A percentile compares a stretch with the other conserved stretches of the same genome.
Conservation (phyloP, 805 yeast genomes). For the Kodamaea kakaduensis region DNA sequence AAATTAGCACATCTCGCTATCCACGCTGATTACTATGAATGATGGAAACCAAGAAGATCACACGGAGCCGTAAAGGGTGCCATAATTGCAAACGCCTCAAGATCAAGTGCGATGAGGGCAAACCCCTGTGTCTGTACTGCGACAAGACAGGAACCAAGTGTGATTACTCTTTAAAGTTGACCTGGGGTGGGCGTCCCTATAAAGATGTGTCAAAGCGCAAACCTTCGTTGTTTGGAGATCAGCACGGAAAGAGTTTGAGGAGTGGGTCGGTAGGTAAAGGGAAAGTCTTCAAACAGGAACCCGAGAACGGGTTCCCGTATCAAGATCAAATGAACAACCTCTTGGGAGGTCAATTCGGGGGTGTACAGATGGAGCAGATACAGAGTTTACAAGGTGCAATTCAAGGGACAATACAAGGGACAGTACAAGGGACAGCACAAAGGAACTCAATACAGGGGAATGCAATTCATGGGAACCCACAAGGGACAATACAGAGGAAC, state of each 20-base stretch:
- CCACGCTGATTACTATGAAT: not conserved
- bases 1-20: too few species aligned
- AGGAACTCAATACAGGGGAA: not conserved
- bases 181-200: conserved; percentile 76
- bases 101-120: conserved; percentile 65
- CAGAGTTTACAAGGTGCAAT: not conserved
- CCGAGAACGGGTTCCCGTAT: not conserved
- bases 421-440: too few species aligned
- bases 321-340: not conserved
- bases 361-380: not conserved
- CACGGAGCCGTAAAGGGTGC: conserved; percentile 57
- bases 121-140: conserved; percentile 62
- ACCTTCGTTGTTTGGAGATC: not conserved
- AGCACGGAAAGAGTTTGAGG: too few species aligned
- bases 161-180: conserved; percentile 59
- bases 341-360: not conserved
- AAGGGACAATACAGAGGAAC: too few species aligned
- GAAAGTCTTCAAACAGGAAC: not conserved
- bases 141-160: conserved; percentile 43
- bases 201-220: conserved; percentile 38
- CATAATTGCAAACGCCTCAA: conserved; percentile 58
- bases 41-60: conserved; percentile 18
- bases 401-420: not conserved
- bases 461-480: too few species aligned
- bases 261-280: not conserved